These are phyloP conservation scores for Candida wancherniae DNA, from an alignment of 805 yeast species.

Conservation along the genomic window DNA sequence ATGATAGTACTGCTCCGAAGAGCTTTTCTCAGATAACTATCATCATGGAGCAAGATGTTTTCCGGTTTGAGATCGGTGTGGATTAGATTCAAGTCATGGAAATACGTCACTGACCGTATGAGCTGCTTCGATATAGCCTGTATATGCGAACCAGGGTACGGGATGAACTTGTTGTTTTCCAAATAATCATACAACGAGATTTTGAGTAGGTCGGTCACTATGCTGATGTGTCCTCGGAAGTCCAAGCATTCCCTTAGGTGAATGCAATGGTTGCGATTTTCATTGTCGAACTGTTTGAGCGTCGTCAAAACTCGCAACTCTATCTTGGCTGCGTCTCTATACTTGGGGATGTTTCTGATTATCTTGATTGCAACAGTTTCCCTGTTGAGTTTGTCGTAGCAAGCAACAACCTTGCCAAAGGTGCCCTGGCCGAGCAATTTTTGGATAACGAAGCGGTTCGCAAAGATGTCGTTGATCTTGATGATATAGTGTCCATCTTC, in stretches of 20 bases:
- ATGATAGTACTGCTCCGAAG: conserved; percentile 30
- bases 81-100: conserved; percentile 84
- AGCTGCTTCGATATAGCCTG: conserved; percentile 86
- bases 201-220: conserved; percentile 83
- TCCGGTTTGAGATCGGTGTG: conserved; percentile 98
- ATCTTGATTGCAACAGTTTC: conserved; percentile 83
- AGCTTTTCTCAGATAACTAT: conserved; percentile 38
- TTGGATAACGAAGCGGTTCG: conserved; percentile 68
- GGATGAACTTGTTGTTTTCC: conserved; percentile 73
- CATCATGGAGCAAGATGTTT: conserved; percentile 69
- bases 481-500: conserved; percentile 73
- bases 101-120: conserved; percentile 75
- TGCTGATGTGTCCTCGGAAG: conserved; percentile 87
- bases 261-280: conserved; percentile 69
- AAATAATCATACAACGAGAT: conserved; percentile 86
- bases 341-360: conserved; percentile 86
- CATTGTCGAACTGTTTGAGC: conserved; percentile 64
- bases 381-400: conserved; percentile 60
- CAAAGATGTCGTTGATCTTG: conserved; percentile 53
- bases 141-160: conserved; percentile 93
- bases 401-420: conserved; percentile 83
- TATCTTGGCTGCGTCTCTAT: conserved; percentile 91
- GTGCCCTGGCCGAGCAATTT: conserved; percentile 86
- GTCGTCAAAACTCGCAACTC: conserved; percentile 81
- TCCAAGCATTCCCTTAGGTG: conserved; percentile 88